These are phyloP conservation scores for Calocera viscosa DNA, from an alignment of 768 basidiomycete genomes.

Conservation along the genomic window DNA sequence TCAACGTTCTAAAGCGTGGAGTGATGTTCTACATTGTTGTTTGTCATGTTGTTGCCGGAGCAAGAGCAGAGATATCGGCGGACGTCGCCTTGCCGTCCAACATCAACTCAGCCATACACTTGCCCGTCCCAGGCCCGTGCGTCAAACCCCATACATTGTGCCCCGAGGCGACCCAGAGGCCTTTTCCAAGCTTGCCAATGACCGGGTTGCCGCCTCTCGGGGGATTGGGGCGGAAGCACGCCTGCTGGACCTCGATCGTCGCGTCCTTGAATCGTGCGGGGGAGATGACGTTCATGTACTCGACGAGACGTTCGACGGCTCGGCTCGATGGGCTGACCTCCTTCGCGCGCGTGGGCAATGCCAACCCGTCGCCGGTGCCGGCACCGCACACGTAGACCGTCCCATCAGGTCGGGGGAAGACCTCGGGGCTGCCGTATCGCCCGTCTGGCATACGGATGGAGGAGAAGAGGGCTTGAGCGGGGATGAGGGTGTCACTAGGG, in stretches of 20 bases:
- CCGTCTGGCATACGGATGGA: conserved; percentile 42
- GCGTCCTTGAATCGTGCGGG: conserved; percentile 9
- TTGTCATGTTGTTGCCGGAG: neutral
- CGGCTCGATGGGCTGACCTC: neutral
- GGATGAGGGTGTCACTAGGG: conserved; percentile 31
- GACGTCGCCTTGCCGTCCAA: conserved; percentile 41
- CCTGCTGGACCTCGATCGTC: conserved; percentile 13
- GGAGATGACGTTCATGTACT: conserved; percentile 10
- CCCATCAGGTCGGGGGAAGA: conserved; percentile 28
- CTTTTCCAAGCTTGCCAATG: conserved; percentile 15
- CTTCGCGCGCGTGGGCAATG: conserved; percentile 24
- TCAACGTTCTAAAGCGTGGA: too few relatives aligned
- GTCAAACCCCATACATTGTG: conserved; percentile 44
- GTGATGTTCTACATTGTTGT: neutral
- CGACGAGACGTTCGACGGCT: conserved; percentile 11
- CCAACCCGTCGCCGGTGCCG: conserved; percentile 15
- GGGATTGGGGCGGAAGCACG: conserved; percentile 17
- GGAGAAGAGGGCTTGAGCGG: conserved; percentile 75
- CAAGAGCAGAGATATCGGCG: conserved; percentile 10
- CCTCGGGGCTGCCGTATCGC: conserved; percentile 29
- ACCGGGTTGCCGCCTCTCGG: conserved; percentile 13
- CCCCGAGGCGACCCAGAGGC: conserved; percentile 14
- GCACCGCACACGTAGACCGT: conserved; percentile 21
- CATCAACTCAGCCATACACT: conserved; percentile 55
- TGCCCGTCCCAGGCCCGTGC: conserved; percentile 75